Evolutionary conservation across 1,139 yeast species (phyloP).

Genomic region (Maudiozyma humilis): DNA sequence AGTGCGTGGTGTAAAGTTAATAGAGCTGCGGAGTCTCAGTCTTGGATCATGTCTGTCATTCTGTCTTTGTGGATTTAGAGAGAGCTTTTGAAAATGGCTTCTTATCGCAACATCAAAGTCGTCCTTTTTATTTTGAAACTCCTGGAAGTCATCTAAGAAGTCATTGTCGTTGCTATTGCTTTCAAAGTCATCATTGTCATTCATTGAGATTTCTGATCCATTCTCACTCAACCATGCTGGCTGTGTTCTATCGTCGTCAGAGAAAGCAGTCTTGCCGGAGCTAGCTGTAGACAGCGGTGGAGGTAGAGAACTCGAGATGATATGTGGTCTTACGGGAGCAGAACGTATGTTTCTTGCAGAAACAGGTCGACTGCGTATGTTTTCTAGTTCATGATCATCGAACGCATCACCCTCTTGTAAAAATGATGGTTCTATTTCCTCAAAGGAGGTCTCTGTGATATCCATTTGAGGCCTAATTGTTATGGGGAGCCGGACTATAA

Average conservation of each 20-base stretch:
- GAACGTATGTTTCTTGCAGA: neutral
- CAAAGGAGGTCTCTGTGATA: constrained; percentile 28
- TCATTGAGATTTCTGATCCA: constrained; percentile 7
- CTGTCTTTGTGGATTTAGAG: constrained; percentile 9
- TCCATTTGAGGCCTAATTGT: constrained; percentile 3
- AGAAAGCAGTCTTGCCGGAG: constrained; percentile 27
- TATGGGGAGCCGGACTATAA: too few relatives aligned
- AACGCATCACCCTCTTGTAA: constrained; percentile 9
- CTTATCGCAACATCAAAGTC: constrained; percentile 24
- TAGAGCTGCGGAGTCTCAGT: neutral
- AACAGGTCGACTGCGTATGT: neutral
- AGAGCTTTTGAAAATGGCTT: constrained; percentile 13
- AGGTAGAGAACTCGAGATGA: constrained; percentile 9
- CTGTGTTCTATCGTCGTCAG: constrained; percentile 12
- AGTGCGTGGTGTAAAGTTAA: neutral
- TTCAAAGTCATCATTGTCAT: constrained; percentile 6
- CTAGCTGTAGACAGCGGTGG: constrained; percentile 26
- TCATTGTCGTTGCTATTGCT: constrained; percentile 19
- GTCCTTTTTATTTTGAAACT: constrained; percentile 22
- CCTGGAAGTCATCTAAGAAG: constrained; percentile 26
- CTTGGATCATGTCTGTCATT: neutral
- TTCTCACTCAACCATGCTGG: neutral
- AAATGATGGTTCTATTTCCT: constrained; percentile 27
- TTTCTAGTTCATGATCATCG: neutral
- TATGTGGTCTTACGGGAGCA: neutral